Percentiles rank a stretch among this genome's conserved stretches.
These are phyloP conservation scores for Linum tenue DNA, from an alignment of 345 rosid genomes.

Conservation along the genomic window DNA sequence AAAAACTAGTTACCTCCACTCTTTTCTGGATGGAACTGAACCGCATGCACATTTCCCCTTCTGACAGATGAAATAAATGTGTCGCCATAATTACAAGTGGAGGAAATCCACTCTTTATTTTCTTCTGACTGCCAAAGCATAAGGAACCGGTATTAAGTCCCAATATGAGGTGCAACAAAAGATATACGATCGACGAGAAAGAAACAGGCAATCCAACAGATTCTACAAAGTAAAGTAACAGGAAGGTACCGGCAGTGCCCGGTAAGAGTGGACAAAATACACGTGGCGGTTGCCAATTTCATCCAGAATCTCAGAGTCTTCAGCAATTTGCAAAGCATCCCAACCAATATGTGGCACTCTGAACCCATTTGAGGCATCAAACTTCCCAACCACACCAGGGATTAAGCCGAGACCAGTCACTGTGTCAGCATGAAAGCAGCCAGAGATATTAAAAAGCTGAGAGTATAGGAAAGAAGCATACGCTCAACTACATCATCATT, in stretches of 20 bases:
- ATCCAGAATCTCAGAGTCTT: slow-evolving; percentile 69
- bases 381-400: slow-evolving; percentile 85
- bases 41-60: slow-evolving; percentile 95
- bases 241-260: slow-evolving; percentile 67
- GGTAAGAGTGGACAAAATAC: slow-evolving; percentile 94
- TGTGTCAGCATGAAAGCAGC: slow-evolving; percentile 15
- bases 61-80: slow-evolving; percentile 75
- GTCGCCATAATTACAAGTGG: slow-evolving; percentile 77
- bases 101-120: slow-evolving; percentile 84
- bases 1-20: slow-evolving; percentile 65
- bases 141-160: slow-evolving; percentile 8
- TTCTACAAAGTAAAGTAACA: neutral
- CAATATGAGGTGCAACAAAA: neutral
- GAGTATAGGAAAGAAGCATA: neutral
- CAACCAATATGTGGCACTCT: slow-evolving; percentile 96
- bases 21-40: slow-evolving; percentile 97
- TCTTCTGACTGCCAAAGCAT: slow-evolving; percentile 44
- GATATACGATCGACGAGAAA: neutral
- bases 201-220: neutral
- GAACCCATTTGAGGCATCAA: slow-evolving; percentile 67
- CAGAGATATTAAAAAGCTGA: neutral
- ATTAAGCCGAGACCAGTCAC: slow-evolving; percentile 90
- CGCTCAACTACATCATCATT: no score
- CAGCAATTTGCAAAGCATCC: slow-evolving; percentile 75
- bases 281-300: slow-evolving; percentile 76